Conservation (phyloP, 1,284 basidiomycete genomes). For the Paramarasmius palmivorus region DNA sequence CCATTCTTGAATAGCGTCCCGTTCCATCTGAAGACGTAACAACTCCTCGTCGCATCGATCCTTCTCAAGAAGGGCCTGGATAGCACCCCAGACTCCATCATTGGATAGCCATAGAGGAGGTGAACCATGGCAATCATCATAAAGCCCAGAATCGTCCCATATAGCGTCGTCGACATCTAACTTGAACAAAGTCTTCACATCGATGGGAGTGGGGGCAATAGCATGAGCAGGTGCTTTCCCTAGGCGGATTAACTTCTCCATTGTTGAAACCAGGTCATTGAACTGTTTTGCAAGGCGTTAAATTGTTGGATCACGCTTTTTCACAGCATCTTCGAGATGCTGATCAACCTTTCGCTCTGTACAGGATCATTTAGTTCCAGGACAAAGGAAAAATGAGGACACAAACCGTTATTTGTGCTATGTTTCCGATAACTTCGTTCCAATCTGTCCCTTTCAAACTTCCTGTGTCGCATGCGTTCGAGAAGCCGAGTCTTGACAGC, state of each 20-base stretch:
- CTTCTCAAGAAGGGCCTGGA: constrained; percentile 1
- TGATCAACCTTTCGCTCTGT: constrained; percentile 5
- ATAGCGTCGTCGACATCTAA: constrained; percentile 23
- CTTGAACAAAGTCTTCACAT: constrained; percentile 11
- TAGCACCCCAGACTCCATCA: constrained; percentile 2
- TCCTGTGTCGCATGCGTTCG: neutral
- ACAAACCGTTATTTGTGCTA: neutral
- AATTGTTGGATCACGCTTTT: constrained; percentile 16
- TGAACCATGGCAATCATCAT: constrained; percentile 6
- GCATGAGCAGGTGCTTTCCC: constrained; percentile 15
- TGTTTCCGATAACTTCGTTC: constrained; percentile 2
- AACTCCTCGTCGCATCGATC: constrained; percentile 13
- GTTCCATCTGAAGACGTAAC: neutral
- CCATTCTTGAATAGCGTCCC: constrained; percentile 2
- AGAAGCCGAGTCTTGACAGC: constrained; percentile 6
- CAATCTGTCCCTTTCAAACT: constrained; percentile 11
- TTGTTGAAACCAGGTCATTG: neutral
- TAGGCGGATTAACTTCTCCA: constrained; percentile 7
- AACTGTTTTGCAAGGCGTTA: neutral
- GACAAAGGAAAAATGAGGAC: too few relatives aligned
- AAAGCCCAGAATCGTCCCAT: constrained; percentile 21
- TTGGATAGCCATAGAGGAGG: constrained; percentile 8
- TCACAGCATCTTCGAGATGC: constrained; percentile 2
- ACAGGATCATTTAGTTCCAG: too few relatives aligned
- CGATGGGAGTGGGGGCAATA: constrained; percentile 13